A percentile compares a stretch with the other conserved stretches of the same genome.
These are phyloP conservation scores for Chlorella variabilis DNA, from an alignment of 163 green algal genomes.

Conservation along the genomic window DNA sequence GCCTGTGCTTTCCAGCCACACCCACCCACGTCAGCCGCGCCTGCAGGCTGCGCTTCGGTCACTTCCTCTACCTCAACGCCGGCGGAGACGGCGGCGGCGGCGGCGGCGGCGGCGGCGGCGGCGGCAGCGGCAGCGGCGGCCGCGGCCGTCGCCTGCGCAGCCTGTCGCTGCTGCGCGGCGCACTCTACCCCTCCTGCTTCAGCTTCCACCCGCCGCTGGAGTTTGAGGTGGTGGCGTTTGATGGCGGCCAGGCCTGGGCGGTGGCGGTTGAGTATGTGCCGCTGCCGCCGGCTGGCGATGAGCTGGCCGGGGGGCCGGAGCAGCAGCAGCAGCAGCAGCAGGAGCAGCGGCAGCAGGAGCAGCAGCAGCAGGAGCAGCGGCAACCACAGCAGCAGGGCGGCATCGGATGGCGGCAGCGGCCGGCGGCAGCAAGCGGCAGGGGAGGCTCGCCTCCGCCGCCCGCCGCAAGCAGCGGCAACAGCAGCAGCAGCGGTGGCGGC, in stretches of 20 bases:
- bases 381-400: background rate
- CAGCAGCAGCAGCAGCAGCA: background rate
- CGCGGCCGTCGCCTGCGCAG: background rate
- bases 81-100: too few relatives aligned
- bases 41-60: constrained; percentile 17
- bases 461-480: background rate
- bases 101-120: too few relatives aligned
- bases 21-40: too few relatives aligned
- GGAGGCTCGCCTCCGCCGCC: too few relatives aligned
- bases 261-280: background rate
- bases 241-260: constrained; percentile 5
- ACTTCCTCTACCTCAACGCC: background rate
- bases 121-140: background rate
- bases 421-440: background rate
- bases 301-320: background rate
- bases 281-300: background rate
- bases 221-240: constrained; percentile 5
- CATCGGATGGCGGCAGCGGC: background rate
- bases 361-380: background rate
- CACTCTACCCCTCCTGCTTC: background rate
- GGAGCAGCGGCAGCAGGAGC: background rate
- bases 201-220: constrained; percentile 7
- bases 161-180: constrained; percentile 11
- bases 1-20: too few relatives aligned
- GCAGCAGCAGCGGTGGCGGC: background rate